Conservation (phyloP, 2,329 filamentous ascomycete genomes). For the Pseudofabraea citricarpa region DNA sequence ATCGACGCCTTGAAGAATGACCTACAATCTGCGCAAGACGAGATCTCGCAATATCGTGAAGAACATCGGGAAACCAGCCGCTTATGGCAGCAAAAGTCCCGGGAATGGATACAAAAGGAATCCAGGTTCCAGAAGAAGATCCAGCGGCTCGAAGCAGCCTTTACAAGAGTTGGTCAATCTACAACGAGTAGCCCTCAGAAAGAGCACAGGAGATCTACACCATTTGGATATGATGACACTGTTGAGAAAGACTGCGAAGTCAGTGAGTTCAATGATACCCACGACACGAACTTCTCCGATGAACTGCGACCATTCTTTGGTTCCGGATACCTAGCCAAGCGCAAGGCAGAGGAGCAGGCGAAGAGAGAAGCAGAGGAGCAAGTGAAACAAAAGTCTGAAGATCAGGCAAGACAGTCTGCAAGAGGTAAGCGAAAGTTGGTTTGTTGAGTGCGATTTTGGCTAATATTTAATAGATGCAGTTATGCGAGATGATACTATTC, state of each 20-base stretch:
- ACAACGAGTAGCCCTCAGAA: background rate
- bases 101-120: constrained; percentile 34
- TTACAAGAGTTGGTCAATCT: background rate
- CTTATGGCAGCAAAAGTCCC: constrained; percentile 16
- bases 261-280: background rate
- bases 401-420: too few relatives aligned
- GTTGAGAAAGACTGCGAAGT: background rate
- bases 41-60: background rate
- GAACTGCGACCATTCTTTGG: background rate
- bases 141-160: constrained; percentile 6
- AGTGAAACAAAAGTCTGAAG: too few relatives aligned
- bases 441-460: too few relatives aligned
- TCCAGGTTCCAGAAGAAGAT: constrained; percentile 36
- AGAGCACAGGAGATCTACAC: background rate
- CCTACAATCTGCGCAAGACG: background rate
- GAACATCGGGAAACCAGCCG: constrained; percentile 9
- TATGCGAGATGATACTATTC: constrained; percentile 12
- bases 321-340: background rate
- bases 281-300: background rate
- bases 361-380: background rate
- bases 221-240: background rate
- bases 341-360: background rate
- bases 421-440: too few relatives aligned
- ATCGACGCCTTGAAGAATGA: background rate
- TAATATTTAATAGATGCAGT: too few relatives aligned